Percentiles rank a stretch among this genome's conserved stretches.
phyloP scores from a whole-genome alignment of 192 early-diverging fungal species.

The Allomyces macrogynus region DNA sequence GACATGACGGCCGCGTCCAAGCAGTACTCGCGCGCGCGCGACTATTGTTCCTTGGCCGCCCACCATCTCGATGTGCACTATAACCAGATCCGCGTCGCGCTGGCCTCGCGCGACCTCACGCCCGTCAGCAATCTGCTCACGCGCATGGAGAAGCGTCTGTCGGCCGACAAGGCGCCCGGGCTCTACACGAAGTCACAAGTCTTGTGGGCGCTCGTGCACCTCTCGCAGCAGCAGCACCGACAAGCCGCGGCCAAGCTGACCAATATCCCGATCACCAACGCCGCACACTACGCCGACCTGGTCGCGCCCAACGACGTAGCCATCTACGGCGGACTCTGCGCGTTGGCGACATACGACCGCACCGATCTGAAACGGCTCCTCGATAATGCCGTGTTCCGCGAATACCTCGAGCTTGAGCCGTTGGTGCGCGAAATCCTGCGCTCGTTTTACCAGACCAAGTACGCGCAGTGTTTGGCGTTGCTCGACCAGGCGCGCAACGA shows the following conservation, averaged over 20 bases:
- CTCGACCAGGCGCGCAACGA: conserved; percentile 30
- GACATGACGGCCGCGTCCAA: conserved; percentile 44
- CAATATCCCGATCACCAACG: conserved; percentile 23
- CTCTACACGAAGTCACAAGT: not conserved
- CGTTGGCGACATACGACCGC: conserved; percentile 54
- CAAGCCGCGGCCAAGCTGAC: conserved; percentile 35
- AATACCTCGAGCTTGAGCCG: conserved; percentile 67
- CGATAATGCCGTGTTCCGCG: conserved; percentile 50
- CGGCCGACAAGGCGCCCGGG: not conserved
- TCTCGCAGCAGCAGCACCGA: not conserved
- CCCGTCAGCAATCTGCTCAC: not conserved
- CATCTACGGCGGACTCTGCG: conserved; percentile 55
- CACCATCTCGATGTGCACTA: conserved; percentile 65
- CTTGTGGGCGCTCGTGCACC: conserved; percentile 5
- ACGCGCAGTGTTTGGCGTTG: conserved; percentile 38
- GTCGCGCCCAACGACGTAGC: conserved; percentile 67
- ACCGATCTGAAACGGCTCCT: conserved; percentile 51
- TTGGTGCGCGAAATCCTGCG: conserved; percentile 47
- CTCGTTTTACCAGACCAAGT: conserved; percentile 58
- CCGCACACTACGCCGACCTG: too few relatives aligned
- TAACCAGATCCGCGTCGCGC: conserved; percentile 49
- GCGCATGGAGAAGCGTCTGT: not conserved
- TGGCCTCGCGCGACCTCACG: not conserved
- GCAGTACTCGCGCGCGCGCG: conserved; percentile 44
- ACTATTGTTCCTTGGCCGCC: conserved; percentile 52